Evolutionary conservation across 1,284 basidiomycete species (phyloP).

Genomic region (Bjerkandera adusta): DNA sequence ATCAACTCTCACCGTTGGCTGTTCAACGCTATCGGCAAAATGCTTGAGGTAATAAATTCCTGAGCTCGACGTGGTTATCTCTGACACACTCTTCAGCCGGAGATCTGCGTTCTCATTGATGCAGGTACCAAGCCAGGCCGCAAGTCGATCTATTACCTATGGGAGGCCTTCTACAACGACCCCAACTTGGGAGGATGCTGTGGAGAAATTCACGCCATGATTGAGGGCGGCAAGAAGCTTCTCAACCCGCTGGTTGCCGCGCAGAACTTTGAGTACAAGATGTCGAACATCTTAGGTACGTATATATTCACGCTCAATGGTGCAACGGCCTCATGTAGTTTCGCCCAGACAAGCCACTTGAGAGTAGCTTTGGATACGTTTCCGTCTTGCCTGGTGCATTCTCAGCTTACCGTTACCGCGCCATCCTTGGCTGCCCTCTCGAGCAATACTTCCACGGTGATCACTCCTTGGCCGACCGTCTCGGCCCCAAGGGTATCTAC

Average conservation of each 20-base stretch:
- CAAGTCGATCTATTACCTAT: conserved; percentile 96
- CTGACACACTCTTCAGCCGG: conserved; percentile 51
- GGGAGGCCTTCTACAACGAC: conserved; percentile 90
- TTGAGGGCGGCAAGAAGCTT: conserved; percentile 88
- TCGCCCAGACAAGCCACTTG: conserved; percentile 80
- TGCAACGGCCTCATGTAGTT: conserved; percentile 3
- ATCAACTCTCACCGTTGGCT: conserved; percentile 98
- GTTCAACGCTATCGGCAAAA: conserved; percentile 92
- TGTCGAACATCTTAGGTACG: conserved; percentile 89
- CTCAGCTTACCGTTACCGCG: conserved; percentile 90
- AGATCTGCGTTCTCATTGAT: conserved; percentile 89
- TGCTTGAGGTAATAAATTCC: conserved; percentile 73
- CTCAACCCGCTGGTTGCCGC: conserved; percentile 93
- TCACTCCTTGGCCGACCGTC: conserved; percentile 88
- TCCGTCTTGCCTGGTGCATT: conserved; percentile 96
- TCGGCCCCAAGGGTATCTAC: conserved; percentile 92
- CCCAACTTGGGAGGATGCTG: conserved; percentile 76
- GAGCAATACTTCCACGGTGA: conserved; percentile 99
- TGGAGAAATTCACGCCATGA: conserved; percentile 95
- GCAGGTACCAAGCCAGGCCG: conserved; percentile 96
- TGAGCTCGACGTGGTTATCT: background rate
- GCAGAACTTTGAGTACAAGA: conserved; percentile 99
- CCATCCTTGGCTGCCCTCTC: conserved; percentile 89
- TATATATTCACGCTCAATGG: background rate
- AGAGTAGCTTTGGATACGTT: conserved; percentile 94